These are phyloP conservation scores for Diaporthe citrichinensis DNA, from an alignment of 2,329 filamentous ascomycete genomes.

Conservation along the genomic window DNA sequence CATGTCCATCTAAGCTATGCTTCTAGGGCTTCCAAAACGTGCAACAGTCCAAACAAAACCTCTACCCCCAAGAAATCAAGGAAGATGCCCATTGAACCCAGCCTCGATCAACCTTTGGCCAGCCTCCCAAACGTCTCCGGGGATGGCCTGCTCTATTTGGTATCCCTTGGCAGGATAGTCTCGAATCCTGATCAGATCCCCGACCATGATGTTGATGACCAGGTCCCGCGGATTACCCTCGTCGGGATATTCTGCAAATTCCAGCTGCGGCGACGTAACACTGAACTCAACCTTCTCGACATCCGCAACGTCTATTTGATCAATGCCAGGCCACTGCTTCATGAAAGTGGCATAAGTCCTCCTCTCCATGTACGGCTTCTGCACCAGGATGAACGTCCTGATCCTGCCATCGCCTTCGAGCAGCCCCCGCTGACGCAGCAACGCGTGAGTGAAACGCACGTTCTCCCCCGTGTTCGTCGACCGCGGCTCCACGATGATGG, in stretches of 20 bases:
- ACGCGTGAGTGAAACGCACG: conserved; percentile 57
- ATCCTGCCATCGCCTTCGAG: conserved; percentile 35
- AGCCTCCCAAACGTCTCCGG: conserved; percentile 58
- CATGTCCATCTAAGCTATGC: not conserved
- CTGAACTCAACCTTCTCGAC: conserved; percentile 48
- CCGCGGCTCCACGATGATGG: conserved; percentile 56
- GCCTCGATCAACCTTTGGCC: conserved; percentile 55
- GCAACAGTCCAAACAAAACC: not conserved
- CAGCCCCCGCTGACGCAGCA: conserved; percentile 51
- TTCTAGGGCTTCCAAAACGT: not conserved
- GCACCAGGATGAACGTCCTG: conserved; percentile 57
- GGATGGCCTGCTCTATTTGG: conserved; percentile 60
- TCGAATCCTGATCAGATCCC: conserved; percentile 58
- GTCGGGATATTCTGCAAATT: conserved; percentile 58
- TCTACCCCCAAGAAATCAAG: conserved; percentile 42
- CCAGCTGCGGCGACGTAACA: conserved; percentile 58
- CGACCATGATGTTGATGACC: conserved; percentile 61
- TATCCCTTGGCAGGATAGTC: conserved; percentile 60
- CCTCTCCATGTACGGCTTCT: conserved; percentile 65
- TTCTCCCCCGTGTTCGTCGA: conserved; percentile 64
- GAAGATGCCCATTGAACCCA: conserved; percentile 57
- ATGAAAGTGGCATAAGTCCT: conserved; percentile 61
- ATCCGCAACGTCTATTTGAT: not conserved
- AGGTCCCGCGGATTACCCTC: conserved; percentile 57
- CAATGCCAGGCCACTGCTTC: conserved; percentile 59